phyloP scores from a whole-genome alignment of 1,284 basidiomycete genomes.

The Rugosomyces carneus region DNA sequence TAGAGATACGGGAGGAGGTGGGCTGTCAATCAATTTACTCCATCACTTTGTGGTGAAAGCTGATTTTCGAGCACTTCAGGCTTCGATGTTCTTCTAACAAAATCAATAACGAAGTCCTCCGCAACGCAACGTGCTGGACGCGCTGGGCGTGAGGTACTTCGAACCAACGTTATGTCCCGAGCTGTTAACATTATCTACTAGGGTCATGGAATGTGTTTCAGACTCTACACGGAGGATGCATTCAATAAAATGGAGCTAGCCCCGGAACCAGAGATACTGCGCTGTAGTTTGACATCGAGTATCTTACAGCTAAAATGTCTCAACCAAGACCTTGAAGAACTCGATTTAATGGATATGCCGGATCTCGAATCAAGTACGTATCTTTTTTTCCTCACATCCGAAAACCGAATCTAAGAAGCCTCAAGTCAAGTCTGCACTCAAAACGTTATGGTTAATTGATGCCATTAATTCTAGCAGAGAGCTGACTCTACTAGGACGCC shows the following conservation, averaged over 20 bases:
- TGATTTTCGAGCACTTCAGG: slow-evolving; percentile 38
- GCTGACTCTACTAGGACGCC: slow-evolving; percentile 66
- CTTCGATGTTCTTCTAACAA: slow-evolving; percentile 84
- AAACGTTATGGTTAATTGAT: slow-evolving; percentile 69
- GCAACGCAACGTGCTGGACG: slow-evolving; percentile 85
- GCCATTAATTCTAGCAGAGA: slow-evolving; percentile 61
- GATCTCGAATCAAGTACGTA: slow-evolving; percentile 61
- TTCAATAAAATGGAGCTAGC: slow-evolving; percentile 64
- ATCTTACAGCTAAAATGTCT: slow-evolving; percentile 82
- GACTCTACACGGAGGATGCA: slow-evolving; percentile 80
- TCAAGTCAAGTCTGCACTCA: slow-evolving; percentile 64
- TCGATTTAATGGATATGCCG: slow-evolving; percentile 85
- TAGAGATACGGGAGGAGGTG: slow-evolving; percentile 60
- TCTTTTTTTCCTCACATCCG: neutral
- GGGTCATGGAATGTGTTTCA: slow-evolving; percentile 80
- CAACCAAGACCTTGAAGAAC: slow-evolving; percentile 68
- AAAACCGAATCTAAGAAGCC: neutral
- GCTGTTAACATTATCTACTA: slow-evolving; percentile 22
- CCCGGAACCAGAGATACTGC: slow-evolving; percentile 82
- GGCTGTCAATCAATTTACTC: slow-evolving; percentile 18
- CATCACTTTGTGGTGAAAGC: neutral
- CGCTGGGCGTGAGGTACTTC: slow-evolving; percentile 78
- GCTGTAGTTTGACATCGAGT: slow-evolving; percentile 78
- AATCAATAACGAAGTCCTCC: slow-evolving; percentile 84
- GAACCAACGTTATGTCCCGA: slow-evolving; percentile 6